These are phyloP conservation scores for Tilletiopsis washingtonensis DNA, from an alignment of 1,284 basidiomycete genomes.

Conservation along the genomic window DNA sequence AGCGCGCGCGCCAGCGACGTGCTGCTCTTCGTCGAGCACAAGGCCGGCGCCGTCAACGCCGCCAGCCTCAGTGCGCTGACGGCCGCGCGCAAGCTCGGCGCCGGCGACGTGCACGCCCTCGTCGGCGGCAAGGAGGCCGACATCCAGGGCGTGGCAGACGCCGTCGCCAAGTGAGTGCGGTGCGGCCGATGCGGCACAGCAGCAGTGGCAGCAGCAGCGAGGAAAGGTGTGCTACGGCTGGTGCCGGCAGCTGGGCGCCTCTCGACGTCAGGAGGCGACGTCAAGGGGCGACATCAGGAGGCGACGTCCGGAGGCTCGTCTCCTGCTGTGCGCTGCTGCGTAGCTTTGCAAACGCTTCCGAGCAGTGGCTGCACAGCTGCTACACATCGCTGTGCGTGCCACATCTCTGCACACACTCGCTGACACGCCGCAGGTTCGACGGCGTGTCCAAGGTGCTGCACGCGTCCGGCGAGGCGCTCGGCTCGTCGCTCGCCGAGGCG, in stretches of 20 bases:
- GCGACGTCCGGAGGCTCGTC: too few species aligned
- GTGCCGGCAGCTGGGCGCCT: too few species aligned
- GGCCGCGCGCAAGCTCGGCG: conserved; percentile 68
- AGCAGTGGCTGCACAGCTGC: too few species aligned
- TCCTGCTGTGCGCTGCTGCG: not conserved
- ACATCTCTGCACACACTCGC: not conserved
- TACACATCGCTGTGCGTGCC: too few species aligned
- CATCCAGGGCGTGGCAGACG: conserved; percentile 62
- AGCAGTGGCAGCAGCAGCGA: too few species aligned
- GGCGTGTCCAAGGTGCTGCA: conserved; percentile 52
- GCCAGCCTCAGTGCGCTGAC: conserved; percentile 81
- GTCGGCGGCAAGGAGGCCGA: conserved; percentile 68
- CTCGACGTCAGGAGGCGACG: too few species aligned
- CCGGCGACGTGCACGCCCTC: conserved; percentile 78
- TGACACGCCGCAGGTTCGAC: conserved; percentile 48
- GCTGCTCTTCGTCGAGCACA: conserved; percentile 82
- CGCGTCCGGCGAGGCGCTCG: conserved; percentile 52
- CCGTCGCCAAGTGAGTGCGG: conserved; percentile 66
- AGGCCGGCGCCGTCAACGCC: conserved; percentile 69
- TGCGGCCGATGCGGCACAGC: too few species aligned
- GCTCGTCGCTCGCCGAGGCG: conserved; percentile 44
- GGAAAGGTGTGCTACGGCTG: too few species aligned
- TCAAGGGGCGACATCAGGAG: too few species aligned
- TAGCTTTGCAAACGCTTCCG: too few species aligned
- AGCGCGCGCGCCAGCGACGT: conserved; percentile 47